These are phyloP conservation scores for Rhodotorula sp. DNA, from an alignment of 1,284 basidiomycete species.

Conservation along the genomic window DNA sequence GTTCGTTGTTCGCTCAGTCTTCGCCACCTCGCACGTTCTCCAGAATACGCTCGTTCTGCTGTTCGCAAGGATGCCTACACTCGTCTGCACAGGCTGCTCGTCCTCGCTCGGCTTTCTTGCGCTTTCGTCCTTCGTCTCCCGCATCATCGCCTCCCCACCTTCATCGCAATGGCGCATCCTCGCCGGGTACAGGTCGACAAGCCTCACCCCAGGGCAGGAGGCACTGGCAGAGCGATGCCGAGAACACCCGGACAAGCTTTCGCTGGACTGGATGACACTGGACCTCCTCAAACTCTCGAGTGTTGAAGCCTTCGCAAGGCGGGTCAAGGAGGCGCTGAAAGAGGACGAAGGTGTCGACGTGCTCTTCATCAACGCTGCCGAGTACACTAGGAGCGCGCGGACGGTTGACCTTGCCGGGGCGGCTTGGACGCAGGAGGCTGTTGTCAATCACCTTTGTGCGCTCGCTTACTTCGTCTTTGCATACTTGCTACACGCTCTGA, in stretches of 20 bases:
- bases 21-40: background rate
- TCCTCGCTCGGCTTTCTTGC: constrained; percentile 15
- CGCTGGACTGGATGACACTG: constrained; percentile 3
- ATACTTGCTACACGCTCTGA: no score
- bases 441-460: constrained; percentile 30
- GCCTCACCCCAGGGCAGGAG: background rate
- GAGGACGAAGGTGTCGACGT: constrained; percentile 1
- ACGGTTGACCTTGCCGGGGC: background rate
- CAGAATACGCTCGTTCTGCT: background rate
- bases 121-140: constrained; percentile 1
- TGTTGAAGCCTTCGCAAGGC: constrained; percentile 1
- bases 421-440: constrained; percentile 8
- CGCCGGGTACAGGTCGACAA: background rate
- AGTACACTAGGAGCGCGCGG: background rate
- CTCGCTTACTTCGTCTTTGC: background rate
- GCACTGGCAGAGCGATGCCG: background rate
- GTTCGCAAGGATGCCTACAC: background rate
- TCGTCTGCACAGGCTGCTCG: constrained; percentile 17
- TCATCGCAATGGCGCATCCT: background rate
- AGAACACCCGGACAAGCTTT: background rate
- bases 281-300: background rate
- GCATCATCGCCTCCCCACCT: background rate
- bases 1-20: background rate
- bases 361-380: constrained; percentile 27
- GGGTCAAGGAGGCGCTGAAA: background rate